phyloP scores from a whole-genome alignment of 805 yeast genomes.

The Starmerella stigmatis region DNA sequence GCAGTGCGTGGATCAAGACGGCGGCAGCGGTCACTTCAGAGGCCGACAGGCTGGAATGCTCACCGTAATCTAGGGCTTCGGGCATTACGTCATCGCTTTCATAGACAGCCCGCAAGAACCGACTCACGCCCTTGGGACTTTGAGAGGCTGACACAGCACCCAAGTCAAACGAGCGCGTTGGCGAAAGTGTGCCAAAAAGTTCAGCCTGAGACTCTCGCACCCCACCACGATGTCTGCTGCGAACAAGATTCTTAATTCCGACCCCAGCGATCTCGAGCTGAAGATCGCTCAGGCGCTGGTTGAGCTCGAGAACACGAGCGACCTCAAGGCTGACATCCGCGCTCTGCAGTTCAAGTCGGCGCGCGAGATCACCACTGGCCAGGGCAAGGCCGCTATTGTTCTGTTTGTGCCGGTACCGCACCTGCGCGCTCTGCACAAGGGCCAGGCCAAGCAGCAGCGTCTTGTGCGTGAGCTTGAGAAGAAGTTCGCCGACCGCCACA shows the following conservation, averaged over 20 bases:
- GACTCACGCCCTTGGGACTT: slow-evolving; percentile 6
- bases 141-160: slow-evolving; percentile 2
- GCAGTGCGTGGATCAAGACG: no score
- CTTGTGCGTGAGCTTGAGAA: slow-evolving; percentile 98
- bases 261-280: slow-evolving; percentile 97
- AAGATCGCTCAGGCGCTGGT: slow-evolving; percentile 98
- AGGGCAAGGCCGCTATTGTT: slow-evolving; percentile 98
- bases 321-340: slow-evolving; percentile 95
- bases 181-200: slow-evolving; percentile 13
- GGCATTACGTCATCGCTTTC: not conserved
- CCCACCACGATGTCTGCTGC: slow-evolving; percentile 73
- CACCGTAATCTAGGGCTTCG: slow-evolving; percentile 5
- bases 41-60: not conserved
- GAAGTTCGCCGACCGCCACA: slow-evolving; percentile 99
- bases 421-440: slow-evolving; percentile 84
- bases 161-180: not conserved
- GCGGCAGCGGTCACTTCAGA: no score
- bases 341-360: slow-evolving; percentile 97
- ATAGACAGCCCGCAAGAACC: not conserved
- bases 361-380: slow-evolving; percentile 94
- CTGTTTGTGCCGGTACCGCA: slow-evolving; percentile 97
- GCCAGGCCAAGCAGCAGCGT: slow-evolving; percentile 85
- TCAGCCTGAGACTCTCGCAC: slow-evolving; percentile 13
- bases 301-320: slow-evolving; percentile 89
- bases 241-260: slow-evolving; percentile 85